Percentiles rank a stretch among this genome's conserved stretches.
phyloP scores from a whole-genome alignment of 495 filamentous ascomycete genomes.

The Pyrenula aspistea region DNA sequence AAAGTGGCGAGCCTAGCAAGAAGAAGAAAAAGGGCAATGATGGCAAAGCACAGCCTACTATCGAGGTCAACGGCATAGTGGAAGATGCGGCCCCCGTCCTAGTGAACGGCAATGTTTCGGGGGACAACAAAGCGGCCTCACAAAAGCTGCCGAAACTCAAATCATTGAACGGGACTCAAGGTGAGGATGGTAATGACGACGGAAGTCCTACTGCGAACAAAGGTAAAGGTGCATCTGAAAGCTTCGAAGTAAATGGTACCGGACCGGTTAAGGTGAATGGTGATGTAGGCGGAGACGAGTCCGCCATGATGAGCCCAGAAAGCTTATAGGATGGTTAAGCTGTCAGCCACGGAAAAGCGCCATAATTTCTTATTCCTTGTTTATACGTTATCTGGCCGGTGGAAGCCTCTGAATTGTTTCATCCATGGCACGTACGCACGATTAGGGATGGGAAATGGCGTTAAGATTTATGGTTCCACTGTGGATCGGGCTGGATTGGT shows the following conservation, averaged over 20 bases:
- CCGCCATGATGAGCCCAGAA: background rate
- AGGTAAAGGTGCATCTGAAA: background rate
- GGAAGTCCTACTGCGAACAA: background rate
- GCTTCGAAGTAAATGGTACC: background rate
- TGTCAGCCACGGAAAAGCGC: background rate
- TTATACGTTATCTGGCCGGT: background rate
- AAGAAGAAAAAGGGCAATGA: constrained; percentile 9
- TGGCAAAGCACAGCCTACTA: constrained; percentile 5
- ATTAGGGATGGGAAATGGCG: background rate
- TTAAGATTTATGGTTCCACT: background rate
- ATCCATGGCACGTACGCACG: background rate
- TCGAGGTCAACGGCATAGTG: background rate
- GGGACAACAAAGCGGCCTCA: background rate
- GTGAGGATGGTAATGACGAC: background rate
- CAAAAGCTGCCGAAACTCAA: background rate
- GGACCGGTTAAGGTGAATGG: background rate
- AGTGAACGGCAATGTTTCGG: background rate
- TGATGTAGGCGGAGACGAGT: background rate
- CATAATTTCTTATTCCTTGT: background rate
- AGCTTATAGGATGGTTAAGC: background rate
- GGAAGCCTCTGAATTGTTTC: too few species aligned
- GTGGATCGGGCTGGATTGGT: background rate
- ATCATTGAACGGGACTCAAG: background rate
- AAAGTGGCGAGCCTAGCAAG: constrained; percentile 18
- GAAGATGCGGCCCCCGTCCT: background rate